A percentile compares a stretch with the other conserved stretches of the same genome.
Evolutionary conservation across 768 basidiomycete species (phyloP).

Genomic region (Hirschioporus abietinus): DNA sequence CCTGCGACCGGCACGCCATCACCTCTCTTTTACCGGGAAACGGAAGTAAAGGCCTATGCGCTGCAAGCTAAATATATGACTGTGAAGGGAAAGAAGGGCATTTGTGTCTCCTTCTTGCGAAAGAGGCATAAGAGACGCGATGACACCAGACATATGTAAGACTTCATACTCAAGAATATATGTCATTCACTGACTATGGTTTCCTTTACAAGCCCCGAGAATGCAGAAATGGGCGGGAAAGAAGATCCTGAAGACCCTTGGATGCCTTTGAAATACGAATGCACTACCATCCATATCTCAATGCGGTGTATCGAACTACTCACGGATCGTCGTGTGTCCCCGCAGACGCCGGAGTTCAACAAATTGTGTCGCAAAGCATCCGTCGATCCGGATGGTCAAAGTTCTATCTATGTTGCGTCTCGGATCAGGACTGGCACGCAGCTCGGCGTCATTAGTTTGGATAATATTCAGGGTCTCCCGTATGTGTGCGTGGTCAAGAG

Average conservation of each 20-base stretch:
- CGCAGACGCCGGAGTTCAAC: slow-evolving; percentile 33
- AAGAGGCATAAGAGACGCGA: slow-evolving; percentile 1
- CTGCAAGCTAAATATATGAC: slow-evolving; percentile 59
- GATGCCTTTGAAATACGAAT: slow-evolving; percentile 38
- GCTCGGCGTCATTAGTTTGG: slow-evolving; percentile 36
- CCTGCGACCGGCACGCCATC: slow-evolving; percentile 25
- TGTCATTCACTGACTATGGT: background rate
- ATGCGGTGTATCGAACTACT: slow-evolving; percentile 40
- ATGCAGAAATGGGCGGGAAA: background rate
- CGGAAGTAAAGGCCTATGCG: slow-evolving; percentile 47
- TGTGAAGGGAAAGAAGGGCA: slow-evolving; percentile 36
- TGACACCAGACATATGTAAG: slow-evolving; percentile 7
- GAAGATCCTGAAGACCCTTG: slow-evolving; percentile 29
- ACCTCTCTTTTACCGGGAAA: slow-evolving; percentile 41
- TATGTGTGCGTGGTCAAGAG: slow-evolving; percentile 38
- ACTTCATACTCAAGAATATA: background rate
- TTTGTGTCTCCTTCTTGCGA: slow-evolving; percentile 43
- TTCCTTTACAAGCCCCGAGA: background rate
- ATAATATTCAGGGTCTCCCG: slow-evolving; percentile 36
- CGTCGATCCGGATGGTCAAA: slow-evolving; percentile 11
- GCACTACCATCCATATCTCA: slow-evolving; percentile 36
- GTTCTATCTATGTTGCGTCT: slow-evolving; percentile 38
- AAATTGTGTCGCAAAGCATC: slow-evolving; percentile 26
- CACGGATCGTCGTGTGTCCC: slow-evolving; percentile 34
- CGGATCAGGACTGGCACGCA: slow-evolving; percentile 30